Evolutionary conservation across 352 stramenopile genomes (phyloP).

Genomic region (Globisporangium paddicum): DNA sequence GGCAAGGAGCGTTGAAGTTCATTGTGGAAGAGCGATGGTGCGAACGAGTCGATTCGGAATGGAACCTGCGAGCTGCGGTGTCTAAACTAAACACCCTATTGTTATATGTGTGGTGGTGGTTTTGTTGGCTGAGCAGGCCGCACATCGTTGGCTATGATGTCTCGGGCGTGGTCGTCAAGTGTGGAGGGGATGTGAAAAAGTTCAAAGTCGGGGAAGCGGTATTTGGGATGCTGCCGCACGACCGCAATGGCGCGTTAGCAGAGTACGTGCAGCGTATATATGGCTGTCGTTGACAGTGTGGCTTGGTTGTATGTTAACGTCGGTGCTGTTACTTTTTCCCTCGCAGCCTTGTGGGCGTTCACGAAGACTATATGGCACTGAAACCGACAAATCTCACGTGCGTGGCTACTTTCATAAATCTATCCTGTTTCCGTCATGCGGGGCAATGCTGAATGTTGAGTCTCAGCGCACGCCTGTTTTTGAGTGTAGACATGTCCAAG

Average conservation of each 20-base stretch:
- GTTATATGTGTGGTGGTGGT: neutral
- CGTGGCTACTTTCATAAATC: neutral
- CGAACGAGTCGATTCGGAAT: too few species aligned
- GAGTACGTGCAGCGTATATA: conserved; percentile 31
- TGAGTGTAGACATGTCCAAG: conserved; percentile 56
- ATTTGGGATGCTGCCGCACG: conserved; percentile 67
- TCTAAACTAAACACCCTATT: too few species aligned
- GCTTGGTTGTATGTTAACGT: too few species aligned
- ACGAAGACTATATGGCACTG: conserved; percentile 55
- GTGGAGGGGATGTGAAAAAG: conserved; percentile 47
- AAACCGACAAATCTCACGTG: conserved; percentile 68
- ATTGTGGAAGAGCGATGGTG: conserved; percentile 40
- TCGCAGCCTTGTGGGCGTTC: conserved; percentile 44
- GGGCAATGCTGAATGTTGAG: too few species aligned
- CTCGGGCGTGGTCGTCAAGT: conserved; percentile 51
- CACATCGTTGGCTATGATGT: conserved; percentile 71
- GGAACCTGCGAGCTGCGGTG: too few species aligned
- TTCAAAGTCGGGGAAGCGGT: conserved; percentile 62
- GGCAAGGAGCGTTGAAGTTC: conserved; percentile 65
- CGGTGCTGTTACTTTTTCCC: neutral
- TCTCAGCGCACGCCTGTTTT: too few species aligned
- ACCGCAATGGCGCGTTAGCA: conserved; percentile 55
- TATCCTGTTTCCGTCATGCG: too few species aligned
- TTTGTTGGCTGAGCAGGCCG: conserved; percentile 27
- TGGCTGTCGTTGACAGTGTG: neutral